Conservation (phyloP, 345 rosid genomes). For the Angophora floribunda region DNA sequence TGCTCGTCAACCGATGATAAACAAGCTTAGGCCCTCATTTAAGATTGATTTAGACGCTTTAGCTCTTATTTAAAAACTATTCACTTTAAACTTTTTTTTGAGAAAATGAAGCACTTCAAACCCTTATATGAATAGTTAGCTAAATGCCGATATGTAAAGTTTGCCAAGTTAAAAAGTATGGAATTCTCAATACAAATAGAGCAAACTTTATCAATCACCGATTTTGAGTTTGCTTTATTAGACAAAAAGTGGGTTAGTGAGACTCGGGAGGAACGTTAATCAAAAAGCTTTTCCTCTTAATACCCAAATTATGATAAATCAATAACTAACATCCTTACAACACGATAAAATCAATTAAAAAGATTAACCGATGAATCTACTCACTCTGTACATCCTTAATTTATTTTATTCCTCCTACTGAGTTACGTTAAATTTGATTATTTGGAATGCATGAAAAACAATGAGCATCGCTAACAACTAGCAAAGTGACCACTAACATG, state of each 20-base stretch:
- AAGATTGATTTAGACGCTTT: neutral
- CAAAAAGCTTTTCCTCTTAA: neutral
- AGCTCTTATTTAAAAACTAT: too few species aligned
- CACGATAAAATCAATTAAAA: neutral
- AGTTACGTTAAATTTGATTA: neutral
- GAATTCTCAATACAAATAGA: neutral
- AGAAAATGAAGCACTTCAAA: too few species aligned
- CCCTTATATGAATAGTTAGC: neutral
- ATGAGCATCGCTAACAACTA: neutral
- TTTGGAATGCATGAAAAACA: neutral
- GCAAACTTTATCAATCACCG: neutral
- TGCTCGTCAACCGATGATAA: accelerated
- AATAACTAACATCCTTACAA: neutral
- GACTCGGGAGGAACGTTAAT: neutral
- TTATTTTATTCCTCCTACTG: neutral
- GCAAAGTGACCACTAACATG: neutral
- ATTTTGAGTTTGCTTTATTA: neutral
- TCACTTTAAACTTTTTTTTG: accelerated
- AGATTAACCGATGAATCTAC: neutral
- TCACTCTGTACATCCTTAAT: neutral
- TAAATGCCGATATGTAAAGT: neutral
- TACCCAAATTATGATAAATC: neutral
- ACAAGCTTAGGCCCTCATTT: neutral
- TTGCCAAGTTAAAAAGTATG: neutral
- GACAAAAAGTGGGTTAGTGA: neutral